A percentile compares a stretch with the other conserved stretches of the same genome.
Evolutionary conservation across 257 asterid species (phyloP).

Genomic region (Solanum gandarillasii): DNA sequence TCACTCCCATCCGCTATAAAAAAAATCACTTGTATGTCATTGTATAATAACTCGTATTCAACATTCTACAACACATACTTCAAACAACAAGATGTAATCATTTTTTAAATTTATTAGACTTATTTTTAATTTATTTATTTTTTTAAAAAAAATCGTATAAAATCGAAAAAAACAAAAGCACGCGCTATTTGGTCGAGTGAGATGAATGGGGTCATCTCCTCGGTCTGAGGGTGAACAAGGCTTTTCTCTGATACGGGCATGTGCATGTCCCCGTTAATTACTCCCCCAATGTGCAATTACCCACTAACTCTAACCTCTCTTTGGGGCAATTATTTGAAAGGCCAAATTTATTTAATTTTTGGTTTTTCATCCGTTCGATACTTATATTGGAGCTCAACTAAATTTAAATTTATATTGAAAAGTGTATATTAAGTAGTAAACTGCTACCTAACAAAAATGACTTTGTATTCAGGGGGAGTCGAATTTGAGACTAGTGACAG

Average conservation of each 20-base stretch:
- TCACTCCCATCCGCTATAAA: not conserved
- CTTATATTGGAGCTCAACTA: no score
- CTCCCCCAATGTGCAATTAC: not conserved
- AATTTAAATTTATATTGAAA: rapidly evolving
- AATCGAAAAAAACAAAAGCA: not conserved
- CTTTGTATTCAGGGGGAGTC: rapidly evolving
- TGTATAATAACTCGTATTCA: not conserved
- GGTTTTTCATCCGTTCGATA: no score
- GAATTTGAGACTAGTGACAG: rapidly evolving
- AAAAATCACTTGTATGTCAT: no score
- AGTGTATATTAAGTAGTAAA: no score
- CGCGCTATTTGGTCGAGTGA: not conserved
- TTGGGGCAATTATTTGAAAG: not conserved
- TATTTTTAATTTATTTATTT: no score
- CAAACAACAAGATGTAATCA: no score
- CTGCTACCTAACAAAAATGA: not conserved
- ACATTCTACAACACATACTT: no score
- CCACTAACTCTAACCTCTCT: not conserved
- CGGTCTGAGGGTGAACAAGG: not conserved
- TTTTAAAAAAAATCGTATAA: no score
- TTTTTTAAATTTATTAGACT: no score
- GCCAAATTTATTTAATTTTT: not conserved
- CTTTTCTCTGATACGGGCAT: not conserved
- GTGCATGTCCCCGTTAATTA: conserved; percentile 2
- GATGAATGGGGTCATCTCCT: not conserved